These are phyloP conservation scores for Gossypioides kirkii DNA, from an alignment of 345 rosid species.

Conservation along the genomic window DNA sequence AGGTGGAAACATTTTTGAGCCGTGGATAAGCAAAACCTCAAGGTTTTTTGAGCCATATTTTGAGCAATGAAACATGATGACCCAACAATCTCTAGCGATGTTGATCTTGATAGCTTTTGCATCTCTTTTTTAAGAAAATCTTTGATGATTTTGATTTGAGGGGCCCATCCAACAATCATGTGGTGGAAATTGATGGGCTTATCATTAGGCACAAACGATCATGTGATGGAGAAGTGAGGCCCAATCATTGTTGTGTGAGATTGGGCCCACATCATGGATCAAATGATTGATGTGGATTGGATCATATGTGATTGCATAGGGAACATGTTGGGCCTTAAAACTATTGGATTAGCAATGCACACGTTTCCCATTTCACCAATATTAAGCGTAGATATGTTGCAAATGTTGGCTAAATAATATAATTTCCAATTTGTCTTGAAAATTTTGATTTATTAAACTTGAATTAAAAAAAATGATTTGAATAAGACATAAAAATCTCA, in stretches of 20 bases:
- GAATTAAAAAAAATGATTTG: not conserved
- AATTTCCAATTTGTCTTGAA: no score
- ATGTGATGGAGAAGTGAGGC: slow-evolving; percentile 4
- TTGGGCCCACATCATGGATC: no score
- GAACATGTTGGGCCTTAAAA: slow-evolving; percentile 6
- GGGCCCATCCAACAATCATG: not conserved
- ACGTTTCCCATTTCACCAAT: not conserved
- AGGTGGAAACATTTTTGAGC: not conserved
- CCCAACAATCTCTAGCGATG: not conserved
- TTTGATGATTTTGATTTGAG: not conserved
- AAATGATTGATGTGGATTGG: not conserved
- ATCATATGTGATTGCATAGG: not conserved
- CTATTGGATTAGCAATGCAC: slow-evolving; percentile 3
- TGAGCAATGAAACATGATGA: not conserved
- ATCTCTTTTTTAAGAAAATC: not conserved
- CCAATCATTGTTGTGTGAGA: slow-evolving; percentile 7
- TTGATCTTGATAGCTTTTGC: not conserved
- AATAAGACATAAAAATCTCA: no score
- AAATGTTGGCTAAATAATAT: not conserved
- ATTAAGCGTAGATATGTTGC: not conserved
- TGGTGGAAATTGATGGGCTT: not conserved
- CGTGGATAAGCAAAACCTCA: not conserved
- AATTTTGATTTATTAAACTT: no score
- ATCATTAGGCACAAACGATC: not conserved
- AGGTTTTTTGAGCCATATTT: not conserved